phyloP scores from a whole-genome alignment of 495 filamentous ascomycete species.

The Ramalina peruviana region DNA sequence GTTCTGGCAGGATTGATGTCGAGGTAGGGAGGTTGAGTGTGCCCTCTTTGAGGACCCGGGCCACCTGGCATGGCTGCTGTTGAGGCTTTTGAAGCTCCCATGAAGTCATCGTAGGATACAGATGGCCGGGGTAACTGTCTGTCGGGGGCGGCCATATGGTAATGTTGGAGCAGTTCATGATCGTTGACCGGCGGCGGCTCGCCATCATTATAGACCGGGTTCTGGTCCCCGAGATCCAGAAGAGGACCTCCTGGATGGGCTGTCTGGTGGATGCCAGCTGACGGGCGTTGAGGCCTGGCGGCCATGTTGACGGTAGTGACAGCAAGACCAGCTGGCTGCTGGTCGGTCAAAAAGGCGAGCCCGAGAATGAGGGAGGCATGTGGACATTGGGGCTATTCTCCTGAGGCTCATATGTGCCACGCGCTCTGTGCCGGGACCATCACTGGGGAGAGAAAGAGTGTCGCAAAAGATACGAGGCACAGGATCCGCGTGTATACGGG shows the following conservation, averaged over 20 bases:
- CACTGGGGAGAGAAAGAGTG: too few species aligned
- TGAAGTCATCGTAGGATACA: slow-evolving; percentile 87
- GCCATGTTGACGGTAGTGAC: slow-evolving; percentile 32
- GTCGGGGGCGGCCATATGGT: slow-evolving; percentile 52
- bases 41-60: slow-evolving; percentile 20
- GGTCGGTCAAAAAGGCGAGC: not conserved
- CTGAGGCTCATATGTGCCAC: not conserved
- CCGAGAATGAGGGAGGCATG: not conserved
- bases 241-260: slow-evolving; percentile 52
- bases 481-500: too few species aligned
- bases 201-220: slow-evolving; percentile 57
- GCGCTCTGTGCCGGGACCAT: too few species aligned
- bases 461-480: too few species aligned
- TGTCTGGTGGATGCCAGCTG: slow-evolving; percentile 42
- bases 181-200: slow-evolving; percentile 61
- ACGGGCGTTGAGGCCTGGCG: slow-evolving; percentile 41
- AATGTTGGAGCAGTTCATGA: slow-evolving; percentile 57
- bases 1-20: slow-evolving; percentile 28
- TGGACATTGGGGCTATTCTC: not conserved
- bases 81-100: slow-evolving; percentile 44
- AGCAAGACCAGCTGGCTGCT: not conserved
- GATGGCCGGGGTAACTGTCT: slow-evolving; percentile 58
- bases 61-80: slow-evolving; percentile 39
- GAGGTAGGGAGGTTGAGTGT: slow-evolving; percentile 34
- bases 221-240: slow-evolving; percentile 58